Percentiles rank a stretch among this genome's conserved stretches.
These are phyloP conservation scores for Rhodamnia argentea DNA, from an alignment of 345 rosid genomes.

Conservation along the genomic window DNA sequence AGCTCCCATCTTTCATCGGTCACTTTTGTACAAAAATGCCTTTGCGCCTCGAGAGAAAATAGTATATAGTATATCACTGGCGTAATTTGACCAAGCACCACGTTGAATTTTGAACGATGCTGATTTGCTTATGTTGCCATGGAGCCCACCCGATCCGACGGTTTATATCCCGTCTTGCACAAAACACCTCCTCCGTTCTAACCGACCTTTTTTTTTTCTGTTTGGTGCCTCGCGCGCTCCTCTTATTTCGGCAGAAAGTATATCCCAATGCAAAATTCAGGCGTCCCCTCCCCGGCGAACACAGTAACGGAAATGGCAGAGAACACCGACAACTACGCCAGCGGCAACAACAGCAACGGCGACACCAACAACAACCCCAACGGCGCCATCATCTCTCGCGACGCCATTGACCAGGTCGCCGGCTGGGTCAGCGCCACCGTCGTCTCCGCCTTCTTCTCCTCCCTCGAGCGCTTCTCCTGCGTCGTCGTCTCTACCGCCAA, in stretches of 20 bases:
- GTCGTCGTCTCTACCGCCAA: slow-evolving; percentile 63
- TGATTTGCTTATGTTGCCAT: not conserved
- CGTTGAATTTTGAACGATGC: not conserved
- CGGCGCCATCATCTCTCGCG: slow-evolving; percentile 9
- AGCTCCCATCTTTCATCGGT: not conserved
- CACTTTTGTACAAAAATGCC: not conserved
- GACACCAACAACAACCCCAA: slow-evolving; percentile 17
- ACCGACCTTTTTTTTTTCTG: not conserved
- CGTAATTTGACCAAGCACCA: not conserved
- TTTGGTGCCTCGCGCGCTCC: not conserved
- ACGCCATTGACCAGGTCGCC: slow-evolving; percentile 38
- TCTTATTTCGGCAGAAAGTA: not conserved
- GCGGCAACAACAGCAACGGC: not conserved
- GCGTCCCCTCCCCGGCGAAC: not conserved
- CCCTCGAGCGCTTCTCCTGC: slow-evolving; percentile 85
- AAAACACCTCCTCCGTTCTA: not conserved
- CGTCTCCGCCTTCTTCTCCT: slow-evolving; percentile 73
- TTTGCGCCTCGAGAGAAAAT: fast-evolving
- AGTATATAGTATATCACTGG: fast-evolving
- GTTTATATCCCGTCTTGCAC: not conserved
- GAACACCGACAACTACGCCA: not conserved
- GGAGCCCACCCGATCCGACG: not conserved
- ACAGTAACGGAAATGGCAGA: not conserved
- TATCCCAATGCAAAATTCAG: not conserved
- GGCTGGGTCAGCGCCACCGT: slow-evolving; percentile 69